These are phyloP conservation scores for Diutina ranongensis DNA, from an alignment of 1,139 yeast species.

Conservation along the genomic window DNA sequence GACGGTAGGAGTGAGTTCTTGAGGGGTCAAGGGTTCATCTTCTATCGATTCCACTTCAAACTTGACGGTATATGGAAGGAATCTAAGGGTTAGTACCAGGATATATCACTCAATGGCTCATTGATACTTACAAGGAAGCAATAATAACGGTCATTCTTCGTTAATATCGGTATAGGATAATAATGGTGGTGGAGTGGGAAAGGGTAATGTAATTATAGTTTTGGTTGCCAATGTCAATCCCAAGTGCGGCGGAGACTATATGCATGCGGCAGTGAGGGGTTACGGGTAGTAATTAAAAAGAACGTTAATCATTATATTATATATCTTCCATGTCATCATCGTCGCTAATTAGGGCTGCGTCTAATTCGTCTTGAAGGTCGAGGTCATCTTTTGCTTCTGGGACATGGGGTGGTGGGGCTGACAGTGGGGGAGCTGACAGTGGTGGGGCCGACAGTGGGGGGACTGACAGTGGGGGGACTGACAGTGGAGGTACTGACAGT, in stretches of 20 bases:
- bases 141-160: background rate
- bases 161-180: background rate
- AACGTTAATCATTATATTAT: background rate
- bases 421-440: background rate
- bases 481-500: background rate
- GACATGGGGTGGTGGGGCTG: background rate
- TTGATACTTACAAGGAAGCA: background rate
- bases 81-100: constrained; percentile 23
- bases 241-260: background rate
- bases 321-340: constrained; percentile 1
- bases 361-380: background rate
- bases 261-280: too few species aligned
- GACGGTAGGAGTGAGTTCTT: background rate
- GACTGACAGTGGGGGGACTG: background rate
- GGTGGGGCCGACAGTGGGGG: background rate
- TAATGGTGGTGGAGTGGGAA: background rate
- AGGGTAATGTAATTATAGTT: background rate
- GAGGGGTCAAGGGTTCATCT: constrained; percentile 5
- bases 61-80: constrained; percentile 63
- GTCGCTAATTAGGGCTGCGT: background rate
- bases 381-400: too few species aligned
- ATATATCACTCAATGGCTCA: background rate
- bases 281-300: background rate
- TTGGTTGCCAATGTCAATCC: background rate
- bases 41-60: constrained; percentile 34